Base-by-base conservation (phyloP, 805 yeast species). In the Myxozyma monticola region DNA sequence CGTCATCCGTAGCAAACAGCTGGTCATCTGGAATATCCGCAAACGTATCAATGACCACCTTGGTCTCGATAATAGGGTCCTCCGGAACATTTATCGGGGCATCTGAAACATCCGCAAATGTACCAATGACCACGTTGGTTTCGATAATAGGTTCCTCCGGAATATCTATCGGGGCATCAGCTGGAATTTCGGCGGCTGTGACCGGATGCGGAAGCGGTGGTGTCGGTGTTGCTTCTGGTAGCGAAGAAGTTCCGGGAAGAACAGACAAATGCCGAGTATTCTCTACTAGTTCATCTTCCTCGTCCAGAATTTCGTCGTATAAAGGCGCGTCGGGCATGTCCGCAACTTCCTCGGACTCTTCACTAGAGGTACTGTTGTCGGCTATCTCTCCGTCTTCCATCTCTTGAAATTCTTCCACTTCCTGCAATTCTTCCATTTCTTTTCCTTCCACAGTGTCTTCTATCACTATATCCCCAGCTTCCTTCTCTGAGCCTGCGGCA, bases 241-340 rank as follows among this genome's bases (percentile, higher is more conserved):
- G 9, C 8, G 24, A 17, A n/a, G 12, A n/a, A 14, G 14, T 4
- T 30, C 14, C 12, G 5, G 52, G 28, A n/a, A 25, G 43, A 21
- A 26, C 37, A n/a, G 42, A 35, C 29, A 51, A 31, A 4, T 47
- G 46, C 10, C 45, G 48, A 10, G 51, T 45, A 6, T 43, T 22
- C 21, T 39, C 36, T 5, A 54, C 57, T 3, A 54, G 40, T 20
- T 52, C 45, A 31, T 52, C 54, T 35, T 56, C 60, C 18, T 54
- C 60, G 31, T 56, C 46, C 9, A 54, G 42, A n/a, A 50, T 14
- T 29, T 49, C 41, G 14, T 54, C 37, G 31, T 56, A 49, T 4
- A 54, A 30, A 15, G 39, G 20, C n/a, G n/a, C n/a, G n/a, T n/a
- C n/a, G 14, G 34, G 36, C 14, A 18, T 21, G 34, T 22, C 41